Evolutionary conservation across 495 filamentous ascomycete genomes (phyloP).

Genomic region (Jackrogersella multiformis): DNA sequence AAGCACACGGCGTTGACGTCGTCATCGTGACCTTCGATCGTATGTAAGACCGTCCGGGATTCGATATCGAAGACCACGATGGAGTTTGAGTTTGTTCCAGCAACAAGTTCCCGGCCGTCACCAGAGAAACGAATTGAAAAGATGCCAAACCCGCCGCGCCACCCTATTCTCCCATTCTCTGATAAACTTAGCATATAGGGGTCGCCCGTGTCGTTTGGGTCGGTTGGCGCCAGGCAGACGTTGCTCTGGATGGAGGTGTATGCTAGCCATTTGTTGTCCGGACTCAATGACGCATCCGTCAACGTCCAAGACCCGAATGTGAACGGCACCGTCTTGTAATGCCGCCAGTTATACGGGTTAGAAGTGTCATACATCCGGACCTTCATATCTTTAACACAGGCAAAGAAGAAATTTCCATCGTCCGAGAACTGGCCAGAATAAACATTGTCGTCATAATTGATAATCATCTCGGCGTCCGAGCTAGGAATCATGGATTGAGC

Average conservation of each 20-base stretch:
- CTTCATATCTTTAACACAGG: constrained; percentile 90
- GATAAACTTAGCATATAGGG: constrained; percentile 77
- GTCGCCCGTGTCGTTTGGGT: constrained; percentile 80
- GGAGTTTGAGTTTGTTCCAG: constrained; percentile 79
- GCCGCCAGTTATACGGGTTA: constrained; percentile 93
- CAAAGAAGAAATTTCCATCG: constrained; percentile 98
- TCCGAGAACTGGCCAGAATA: constrained; percentile 97
- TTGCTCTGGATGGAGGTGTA: constrained; percentile 85
- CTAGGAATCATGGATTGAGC: constrained; percentile 74
- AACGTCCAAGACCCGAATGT: constrained; percentile 93
- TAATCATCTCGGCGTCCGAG: constrained; percentile 83
- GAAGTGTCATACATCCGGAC: constrained; percentile 98
- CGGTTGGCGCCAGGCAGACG: constrained; percentile 86
- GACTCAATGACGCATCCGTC: constrained; percentile 90
- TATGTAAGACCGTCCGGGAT: constrained; percentile 73
- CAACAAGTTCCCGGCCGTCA: constrained; percentile 90
- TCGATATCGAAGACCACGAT: constrained; percentile 97
- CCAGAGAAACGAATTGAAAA: constrained; percentile 94
- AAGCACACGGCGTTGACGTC: constrained; percentile 99
- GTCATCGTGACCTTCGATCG: constrained; percentile 78
- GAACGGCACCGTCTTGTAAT: constrained; percentile 92
- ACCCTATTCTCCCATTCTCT: constrained; percentile 54
- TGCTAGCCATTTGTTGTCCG: constrained; percentile 89
- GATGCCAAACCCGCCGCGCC: constrained; percentile 66
- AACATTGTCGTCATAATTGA: constrained; percentile 83